Evolutionary conservation across 2,329 filamentous ascomycete species (phyloP).

Genomic region (Phialophora verrucosa): DNA sequence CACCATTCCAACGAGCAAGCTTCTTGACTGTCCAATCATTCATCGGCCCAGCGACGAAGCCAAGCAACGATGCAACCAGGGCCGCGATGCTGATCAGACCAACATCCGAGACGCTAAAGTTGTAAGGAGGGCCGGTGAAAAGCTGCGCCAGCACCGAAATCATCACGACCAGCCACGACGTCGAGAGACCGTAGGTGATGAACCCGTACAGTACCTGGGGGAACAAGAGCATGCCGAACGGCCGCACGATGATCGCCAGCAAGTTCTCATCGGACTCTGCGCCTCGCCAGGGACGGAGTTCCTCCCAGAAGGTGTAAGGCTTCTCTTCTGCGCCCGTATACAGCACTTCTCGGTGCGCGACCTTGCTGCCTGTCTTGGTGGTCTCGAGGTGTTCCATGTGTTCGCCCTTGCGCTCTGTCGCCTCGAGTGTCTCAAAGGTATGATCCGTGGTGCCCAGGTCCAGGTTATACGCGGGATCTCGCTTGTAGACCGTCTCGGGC

Average conservation of each 20-base stretch:
- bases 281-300: conserved; percentile 31
- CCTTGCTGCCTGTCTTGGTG: conserved; percentile 19
- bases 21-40: conserved; percentile 44
- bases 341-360: conserved; percentile 22
- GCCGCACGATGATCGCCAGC: conserved; percentile 41
- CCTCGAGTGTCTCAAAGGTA: conserved; percentile 28
- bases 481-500: conserved; percentile 34
- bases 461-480: conserved; percentile 37
- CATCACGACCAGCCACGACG: conserved; percentile 37
- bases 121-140: conserved; percentile 44
- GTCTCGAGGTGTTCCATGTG: conserved; percentile 29
- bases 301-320: conserved; percentile 30
- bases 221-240: conserved; percentile 44
- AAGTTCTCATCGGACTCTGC: conserved; percentile 31
- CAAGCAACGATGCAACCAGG: conserved; percentile 25
- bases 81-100: conserved; percentile 36
- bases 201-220: conserved; percentile 43
- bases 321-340: conserved; percentile 33
- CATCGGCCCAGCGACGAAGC: conserved; percentile 37
- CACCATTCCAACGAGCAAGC: conserved; percentile 51
- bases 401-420: conserved; percentile 22
- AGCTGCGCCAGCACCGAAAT: conserved; percentile 41
- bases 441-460: conserved; percentile 35
- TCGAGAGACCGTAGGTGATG: conserved; percentile 38
- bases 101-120: conserved; percentile 41